A percentile compares a stretch with the other conserved stretches of the same genome.
These are phyloP conservation scores for Hortaea werneckii DNA, from an alignment of 2,329 filamentous ascomycete species.

Conservation along the genomic window DNA sequence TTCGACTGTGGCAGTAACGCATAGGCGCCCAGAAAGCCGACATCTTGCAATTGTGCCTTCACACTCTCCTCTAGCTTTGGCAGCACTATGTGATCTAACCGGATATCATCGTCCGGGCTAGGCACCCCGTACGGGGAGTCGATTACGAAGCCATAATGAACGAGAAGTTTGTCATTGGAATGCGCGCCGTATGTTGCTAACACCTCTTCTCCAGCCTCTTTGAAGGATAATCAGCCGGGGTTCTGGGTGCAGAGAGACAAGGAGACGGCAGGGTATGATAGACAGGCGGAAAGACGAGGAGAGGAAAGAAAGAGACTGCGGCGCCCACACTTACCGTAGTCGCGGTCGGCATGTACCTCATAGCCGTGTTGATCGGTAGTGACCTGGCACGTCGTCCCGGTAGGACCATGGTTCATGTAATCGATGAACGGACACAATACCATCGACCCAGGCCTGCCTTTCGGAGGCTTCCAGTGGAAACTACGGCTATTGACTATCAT, in stretches of 20 bases:
- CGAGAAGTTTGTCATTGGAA: constrained; percentile 60
- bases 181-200: constrained; percentile 61
- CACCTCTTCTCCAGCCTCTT: constrained; percentile 47
- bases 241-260: neutral
- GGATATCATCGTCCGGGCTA: constrained; percentile 31
- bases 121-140: constrained; percentile 2
- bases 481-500: constrained; percentile 50
- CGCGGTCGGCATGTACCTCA: constrained; percentile 42
- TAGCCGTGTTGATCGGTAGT: constrained; percentile 43
- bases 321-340: constrained; percentile 34
- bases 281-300: neutral
- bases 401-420: constrained; percentile 51
- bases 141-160: constrained; percentile 50
- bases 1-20: constrained; percentile 19
- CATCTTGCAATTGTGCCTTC: constrained; percentile 29
- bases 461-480: constrained; percentile 46
- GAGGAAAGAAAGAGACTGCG: constrained; percentile 1
- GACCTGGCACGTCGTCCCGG: constrained; percentile 41
- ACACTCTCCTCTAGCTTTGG: constrained; percentile 26
- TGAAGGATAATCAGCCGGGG: constrained; percentile 1
- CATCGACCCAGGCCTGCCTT: constrained; percentile 48
- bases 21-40: constrained; percentile 32
- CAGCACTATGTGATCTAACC: constrained; percentile 33
- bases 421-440: constrained; percentile 63
- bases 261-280: neutral